A percentile compares a stretch with the other conserved stretches of the same genome.
Evolutionary conservation across 495 filamentous ascomycete genomes (phyloP).

Genomic region (Daldinia concentrica): DNA sequence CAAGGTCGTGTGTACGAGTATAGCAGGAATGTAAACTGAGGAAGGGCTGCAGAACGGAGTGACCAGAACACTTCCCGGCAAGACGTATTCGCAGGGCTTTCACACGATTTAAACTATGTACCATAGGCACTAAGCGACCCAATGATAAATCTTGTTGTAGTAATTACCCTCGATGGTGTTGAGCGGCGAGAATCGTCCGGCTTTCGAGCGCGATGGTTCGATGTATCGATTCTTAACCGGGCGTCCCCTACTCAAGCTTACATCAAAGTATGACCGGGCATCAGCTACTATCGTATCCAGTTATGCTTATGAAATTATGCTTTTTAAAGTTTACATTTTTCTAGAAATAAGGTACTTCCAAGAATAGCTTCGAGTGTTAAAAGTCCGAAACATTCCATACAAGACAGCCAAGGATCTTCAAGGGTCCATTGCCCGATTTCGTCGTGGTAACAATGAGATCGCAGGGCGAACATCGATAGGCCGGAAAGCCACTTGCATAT

Average conservation of each 20-base stretch:
- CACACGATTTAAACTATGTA: conserved; percentile 42
- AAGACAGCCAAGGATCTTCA: conserved; percentile 7
- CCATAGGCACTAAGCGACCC: conserved; percentile 6
- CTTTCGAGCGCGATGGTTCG: conserved; percentile 27
- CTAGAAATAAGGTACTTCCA: conserved; percentile 28
- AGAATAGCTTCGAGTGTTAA: conserved; percentile 8
- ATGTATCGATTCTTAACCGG: conserved; percentile 26
- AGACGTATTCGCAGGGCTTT: conserved; percentile 30
- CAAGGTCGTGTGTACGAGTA: conserved; percentile 1
- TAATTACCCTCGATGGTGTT: conserved; percentile 30
- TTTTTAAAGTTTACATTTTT: conserved; percentile 28
- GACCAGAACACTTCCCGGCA: conserved; percentile 22
- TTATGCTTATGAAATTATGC: conserved; percentile 28
- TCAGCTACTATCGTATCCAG: conserved; percentile 19
- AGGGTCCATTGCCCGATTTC: neutral
- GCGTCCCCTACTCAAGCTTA: conserved; percentile 28
- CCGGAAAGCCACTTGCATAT: conserved; percentile 21
- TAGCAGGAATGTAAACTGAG: conserved; percentile 9
- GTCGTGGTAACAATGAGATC: conserved; percentile 12
- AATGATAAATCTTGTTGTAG: conserved; percentile 25
- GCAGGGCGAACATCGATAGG: conserved; percentile 11
- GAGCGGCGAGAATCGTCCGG: conserved; percentile 10
- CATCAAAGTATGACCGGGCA: conserved; percentile 37
- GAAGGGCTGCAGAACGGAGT: conserved; percentile 17
- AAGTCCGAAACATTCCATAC: conserved; percentile 31